Percentiles rank a stretch among this genome's conserved stretches.
These are phyloP conservation scores for California macrophylla DNA, from an alignment of 441 rosid species.

Conservation along the genomic window DNA sequence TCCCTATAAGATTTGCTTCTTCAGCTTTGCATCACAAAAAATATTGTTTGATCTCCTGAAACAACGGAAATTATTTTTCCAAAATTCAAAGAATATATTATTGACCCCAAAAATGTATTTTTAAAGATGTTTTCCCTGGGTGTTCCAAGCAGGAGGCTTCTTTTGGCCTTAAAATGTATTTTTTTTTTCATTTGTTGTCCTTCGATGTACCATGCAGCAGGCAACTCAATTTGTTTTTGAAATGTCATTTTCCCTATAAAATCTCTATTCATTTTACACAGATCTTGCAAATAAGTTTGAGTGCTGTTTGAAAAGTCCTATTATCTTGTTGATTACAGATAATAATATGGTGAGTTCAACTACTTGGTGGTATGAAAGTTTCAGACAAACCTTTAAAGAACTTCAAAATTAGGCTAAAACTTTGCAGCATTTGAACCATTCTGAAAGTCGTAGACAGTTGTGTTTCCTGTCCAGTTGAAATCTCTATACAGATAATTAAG, in stretches of 20 bases:
- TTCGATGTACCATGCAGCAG: not conserved
- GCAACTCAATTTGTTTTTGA: not conserved
- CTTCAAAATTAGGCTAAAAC: not conserved
- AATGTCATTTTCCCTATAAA: not conserved
- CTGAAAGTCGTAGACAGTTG: not conserved
- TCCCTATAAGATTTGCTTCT: not conserved
- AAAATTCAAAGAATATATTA: not conserved
- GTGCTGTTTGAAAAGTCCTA: constrained; percentile 12
- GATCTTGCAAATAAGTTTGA: constrained; percentile 13
- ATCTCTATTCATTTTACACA: not conserved
- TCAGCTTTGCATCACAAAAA: not conserved
- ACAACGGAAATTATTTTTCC: not conserved
- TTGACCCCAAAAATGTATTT: not conserved
- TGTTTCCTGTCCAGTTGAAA: not conserved
- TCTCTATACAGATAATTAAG: not conserved
- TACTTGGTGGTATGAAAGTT: not conserved
- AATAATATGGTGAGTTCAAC: not conserved
- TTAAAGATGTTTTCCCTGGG: constrained; percentile 6
- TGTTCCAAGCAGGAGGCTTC: not conserved
- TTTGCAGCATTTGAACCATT: not conserved
- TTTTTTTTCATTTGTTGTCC: not conserved
- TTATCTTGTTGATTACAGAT: not conserved
- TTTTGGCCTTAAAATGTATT: not conserved
- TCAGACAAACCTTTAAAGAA: not conserved
- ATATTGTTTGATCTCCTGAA: not conserved